These are phyloP conservation scores for Gnomoniopsis smithogilvyi DNA, from an alignment of 2,329 filamentous ascomycete genomes.

Conservation along the genomic window DNA sequence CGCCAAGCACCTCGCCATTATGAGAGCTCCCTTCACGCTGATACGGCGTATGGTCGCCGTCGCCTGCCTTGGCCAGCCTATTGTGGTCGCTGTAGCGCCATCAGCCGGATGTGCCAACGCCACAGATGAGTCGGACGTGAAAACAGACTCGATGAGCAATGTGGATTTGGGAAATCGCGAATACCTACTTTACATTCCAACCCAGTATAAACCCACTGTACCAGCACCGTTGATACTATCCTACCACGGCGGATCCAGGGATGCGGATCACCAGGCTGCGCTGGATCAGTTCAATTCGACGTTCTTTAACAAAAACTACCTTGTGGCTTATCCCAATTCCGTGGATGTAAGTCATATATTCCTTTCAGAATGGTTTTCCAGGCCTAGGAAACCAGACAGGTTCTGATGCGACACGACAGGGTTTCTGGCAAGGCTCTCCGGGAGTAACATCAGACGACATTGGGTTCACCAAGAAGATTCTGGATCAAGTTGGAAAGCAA, in stretches of 20 bases:
- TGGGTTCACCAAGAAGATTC: slow-evolving; percentile 40
- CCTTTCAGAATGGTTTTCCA: too few relatives aligned
- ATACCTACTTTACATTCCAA: slow-evolving; percentile 34
- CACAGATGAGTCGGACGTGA: background rate
- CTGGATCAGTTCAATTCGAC: slow-evolving; percentile 35
- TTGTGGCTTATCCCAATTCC: slow-evolving; percentile 44
- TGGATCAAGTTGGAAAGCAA: slow-evolving; percentile 32
- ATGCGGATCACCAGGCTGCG: slow-evolving; percentile 30
- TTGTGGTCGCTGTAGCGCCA: background rate
- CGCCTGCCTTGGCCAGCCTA: background rate
- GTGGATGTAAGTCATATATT: slow-evolving; percentile 26
- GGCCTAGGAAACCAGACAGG: background rate
- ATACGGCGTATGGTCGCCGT: background rate
- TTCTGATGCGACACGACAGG: slow-evolving; percentile 20
- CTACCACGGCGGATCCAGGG: slow-evolving; percentile 40
- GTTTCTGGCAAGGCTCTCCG: slow-evolving; percentile 37
- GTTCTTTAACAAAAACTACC: slow-evolving; percentile 30
- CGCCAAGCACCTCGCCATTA: background rate
- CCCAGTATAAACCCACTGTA: slow-evolving; percentile 30
- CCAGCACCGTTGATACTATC: slow-evolving; percentile 40
- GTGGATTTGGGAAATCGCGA: background rate
- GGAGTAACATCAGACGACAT: slow-evolving; percentile 39
- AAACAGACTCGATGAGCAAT: background rate
- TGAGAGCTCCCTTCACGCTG: background rate
- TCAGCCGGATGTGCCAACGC: background rate